A percentile compares a stretch with the other conserved stretches of the same genome.
phyloP scores from a whole-genome alignment of 495 filamentous ascomycete genomes.

The Penicillium silybi region DNA sequence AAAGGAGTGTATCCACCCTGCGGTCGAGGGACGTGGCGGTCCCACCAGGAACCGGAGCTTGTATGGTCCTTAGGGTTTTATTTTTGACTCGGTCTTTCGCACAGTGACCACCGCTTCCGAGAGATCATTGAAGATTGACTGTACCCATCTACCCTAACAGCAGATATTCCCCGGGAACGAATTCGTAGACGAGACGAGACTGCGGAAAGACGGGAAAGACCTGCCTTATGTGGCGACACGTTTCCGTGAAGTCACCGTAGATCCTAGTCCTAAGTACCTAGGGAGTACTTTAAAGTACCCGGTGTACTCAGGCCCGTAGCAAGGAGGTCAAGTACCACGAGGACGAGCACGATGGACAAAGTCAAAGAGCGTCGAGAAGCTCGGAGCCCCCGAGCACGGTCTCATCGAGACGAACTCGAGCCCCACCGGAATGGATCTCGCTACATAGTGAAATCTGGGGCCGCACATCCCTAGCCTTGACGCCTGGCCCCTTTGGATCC shows the following conservation, averaged over 20 bases:
- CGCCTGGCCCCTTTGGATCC: constrained; percentile 1
- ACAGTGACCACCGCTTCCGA: neutral
- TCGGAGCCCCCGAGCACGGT: constrained; percentile 14
- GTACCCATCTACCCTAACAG: neutral
- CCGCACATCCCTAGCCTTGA: constrained; percentile 24
- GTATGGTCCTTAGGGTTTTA: constrained; percentile 8
- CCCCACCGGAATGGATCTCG: constrained; percentile 28
- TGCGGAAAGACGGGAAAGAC: neutral
- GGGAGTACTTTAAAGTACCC: neutral
- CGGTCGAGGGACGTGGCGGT: constrained; percentile 13
- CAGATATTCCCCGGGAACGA: neutral
- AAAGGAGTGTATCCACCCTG: constrained; percentile 5
- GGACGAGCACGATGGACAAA: neutral
- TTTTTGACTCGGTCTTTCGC: neutral
- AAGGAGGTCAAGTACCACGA: neutral
- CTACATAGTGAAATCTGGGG: constrained; percentile 33
- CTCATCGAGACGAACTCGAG: constrained; percentile 19
- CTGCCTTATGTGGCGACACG: constrained; percentile 9
- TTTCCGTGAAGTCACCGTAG: neutral
- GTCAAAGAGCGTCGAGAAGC: neutral
- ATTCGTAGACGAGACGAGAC: neutral
- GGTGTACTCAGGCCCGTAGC: neutral
- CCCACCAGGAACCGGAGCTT: constrained; percentile 14
- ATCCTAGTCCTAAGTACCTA: neutral
- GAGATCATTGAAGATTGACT: neutral